Conservation (phyloP, 2,329 filamentous ascomycete genomes). For the Dactylellina cionopaga region DNA sequence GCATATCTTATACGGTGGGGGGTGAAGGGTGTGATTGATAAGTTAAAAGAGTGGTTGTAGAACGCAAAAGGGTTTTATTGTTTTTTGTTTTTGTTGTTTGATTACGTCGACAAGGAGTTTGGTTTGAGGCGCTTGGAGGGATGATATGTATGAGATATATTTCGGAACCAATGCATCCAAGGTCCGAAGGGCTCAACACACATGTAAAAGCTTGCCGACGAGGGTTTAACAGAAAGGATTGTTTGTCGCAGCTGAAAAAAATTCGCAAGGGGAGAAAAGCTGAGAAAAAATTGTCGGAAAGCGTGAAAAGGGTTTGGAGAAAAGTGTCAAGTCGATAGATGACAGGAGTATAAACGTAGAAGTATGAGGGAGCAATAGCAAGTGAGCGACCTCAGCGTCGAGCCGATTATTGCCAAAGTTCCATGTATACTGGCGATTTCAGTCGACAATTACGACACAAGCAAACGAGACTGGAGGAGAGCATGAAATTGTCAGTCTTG, state of each 20-base stretch:
- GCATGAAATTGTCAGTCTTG: constrained; percentile 13
- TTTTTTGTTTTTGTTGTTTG: background rate
- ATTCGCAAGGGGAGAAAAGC: no score
- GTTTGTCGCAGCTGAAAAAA: background rate
- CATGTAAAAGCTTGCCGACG: constrained; percentile 34
- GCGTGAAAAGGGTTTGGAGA: background rate
- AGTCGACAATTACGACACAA: constrained; percentile 41
- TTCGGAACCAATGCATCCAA: constrained; percentile 49
- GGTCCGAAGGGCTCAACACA: constrained; percentile 46
- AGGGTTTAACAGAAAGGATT: no score
- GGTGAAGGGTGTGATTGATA: constrained; percentile 3
- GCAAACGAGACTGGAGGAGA: constrained; percentile 12
- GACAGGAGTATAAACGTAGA: no score
- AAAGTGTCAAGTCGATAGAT: constrained; percentile 1
- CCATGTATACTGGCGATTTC: constrained; percentile 19
- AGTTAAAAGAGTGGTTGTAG: constrained; percentile 37
- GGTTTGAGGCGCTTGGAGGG: constrained; percentile 20
- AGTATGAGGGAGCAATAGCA: no score
- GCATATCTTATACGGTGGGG: constrained; percentile 25
- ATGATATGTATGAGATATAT: constrained; percentile 50
- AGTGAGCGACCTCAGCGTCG: constrained; percentile 41
- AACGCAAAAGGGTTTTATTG: no score
- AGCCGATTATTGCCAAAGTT: constrained; percentile 42
- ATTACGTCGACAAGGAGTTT: constrained; percentile 10
- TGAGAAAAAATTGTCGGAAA: background rate